Evolutionary conservation across 768 basidiomycete genomes (phyloP).

Genomic region (Auriculariales sp.): DNA sequence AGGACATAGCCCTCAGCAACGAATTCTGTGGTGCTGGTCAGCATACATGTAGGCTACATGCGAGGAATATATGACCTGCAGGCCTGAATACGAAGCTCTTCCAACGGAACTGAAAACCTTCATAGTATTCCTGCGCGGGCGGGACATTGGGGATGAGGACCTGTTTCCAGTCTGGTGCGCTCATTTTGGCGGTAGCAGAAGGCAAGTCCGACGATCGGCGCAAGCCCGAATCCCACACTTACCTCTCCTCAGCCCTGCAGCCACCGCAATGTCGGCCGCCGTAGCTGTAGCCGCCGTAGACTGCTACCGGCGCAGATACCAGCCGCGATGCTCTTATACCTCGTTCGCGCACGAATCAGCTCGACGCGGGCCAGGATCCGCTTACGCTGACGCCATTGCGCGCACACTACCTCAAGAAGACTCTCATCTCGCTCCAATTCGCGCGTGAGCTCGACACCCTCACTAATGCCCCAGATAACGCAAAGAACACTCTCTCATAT

Average conservation of each 20-base stretch:
- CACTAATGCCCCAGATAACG: conserved; percentile 29
- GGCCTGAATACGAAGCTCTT: conserved; percentile 70
- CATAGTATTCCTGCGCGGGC: conserved; percentile 37
- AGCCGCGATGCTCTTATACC: no score
- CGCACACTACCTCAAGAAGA: conserved; percentile 97
- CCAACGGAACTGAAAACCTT: conserved; percentile 63
- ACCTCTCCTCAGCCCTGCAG: background rate
- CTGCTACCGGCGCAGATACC: no score
- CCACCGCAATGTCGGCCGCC: background rate
- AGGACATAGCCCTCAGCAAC: conserved; percentile 48
- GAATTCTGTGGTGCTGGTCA: conserved; percentile 32
- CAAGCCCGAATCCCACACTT: background rate
- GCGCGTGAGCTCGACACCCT: conserved; percentile 60
- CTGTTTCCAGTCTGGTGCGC: background rate
- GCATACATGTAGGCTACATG: background rate
- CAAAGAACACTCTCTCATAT: conserved; percentile 55
- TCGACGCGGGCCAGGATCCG: background rate
- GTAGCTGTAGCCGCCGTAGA: no score
- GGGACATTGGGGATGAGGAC: background rate
- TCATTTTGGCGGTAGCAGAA: background rate
- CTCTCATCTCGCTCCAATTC: conserved; percentile 79
- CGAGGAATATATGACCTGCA: conserved; percentile 34
- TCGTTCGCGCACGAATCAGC: no score
- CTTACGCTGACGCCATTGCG: conserved; percentile 64
- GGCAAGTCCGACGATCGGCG: background rate